Base-by-base conservation (phyloP, 805 yeast species). In the Henningerozyma blattae region DNA sequence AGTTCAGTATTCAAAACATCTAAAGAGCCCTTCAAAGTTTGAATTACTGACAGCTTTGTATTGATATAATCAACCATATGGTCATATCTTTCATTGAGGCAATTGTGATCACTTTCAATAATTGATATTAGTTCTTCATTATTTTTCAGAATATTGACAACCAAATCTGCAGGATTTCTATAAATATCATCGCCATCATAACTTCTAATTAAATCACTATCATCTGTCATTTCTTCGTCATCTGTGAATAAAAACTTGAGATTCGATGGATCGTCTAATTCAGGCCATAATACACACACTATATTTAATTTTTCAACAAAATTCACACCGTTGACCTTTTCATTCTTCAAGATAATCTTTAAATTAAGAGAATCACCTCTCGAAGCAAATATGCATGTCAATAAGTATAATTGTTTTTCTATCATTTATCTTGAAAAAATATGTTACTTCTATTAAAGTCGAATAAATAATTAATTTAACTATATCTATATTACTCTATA, bases 201-300 rank as follows among this genome's bases (percentile, higher is more conserved):
- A 24, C n/a, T 16, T 8, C 14, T 24, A 16, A 10, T 16, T 14
- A 10, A 15, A 24, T 16, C 18, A 9, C 7, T 12, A 6, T 14
- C n/a, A 18, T n/a, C 9, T n/a, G 27, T 31, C 15, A 38, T 41
- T 16, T 30, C 36, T 3, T 12, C 28, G 7, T 32, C 42, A 5
- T 39, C 39, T 13, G 35, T 22, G 16, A 45, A 39, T 13, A 45
- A 32, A 20, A 43, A 47, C 15, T 30, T 18, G 29, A 53, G 32
- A 5, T 36, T 28, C 4, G 26, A 18, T 10, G 56, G 57, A 28
- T 50, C 52, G 24, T 43, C 50, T 15, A 47, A 32, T 39, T 54
- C 59, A 22, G 59, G 59, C 55, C 55, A 54, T 13, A 56, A 34
- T 12, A 50, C 47, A 27, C 55, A 44, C 8, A 48, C 27, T 3